Evolutionary conservation across 768 basidiomycete genomes (phyloP), one percentile per base, ranked within the genome.

Genomic region (Russula compacta): DNA sequence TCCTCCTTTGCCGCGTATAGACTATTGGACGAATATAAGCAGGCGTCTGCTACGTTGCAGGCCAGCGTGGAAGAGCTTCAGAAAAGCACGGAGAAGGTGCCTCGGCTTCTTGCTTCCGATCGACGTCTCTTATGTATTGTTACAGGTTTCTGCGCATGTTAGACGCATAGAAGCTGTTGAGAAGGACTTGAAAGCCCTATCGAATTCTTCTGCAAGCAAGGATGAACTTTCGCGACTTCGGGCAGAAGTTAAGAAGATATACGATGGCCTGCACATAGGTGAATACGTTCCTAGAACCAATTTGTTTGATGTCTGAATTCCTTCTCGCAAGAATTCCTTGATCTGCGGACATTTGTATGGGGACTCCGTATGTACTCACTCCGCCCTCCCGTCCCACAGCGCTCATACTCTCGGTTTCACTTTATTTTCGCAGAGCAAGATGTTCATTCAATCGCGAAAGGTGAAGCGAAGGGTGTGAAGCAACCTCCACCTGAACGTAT

Each of bases 21-120:
- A 71, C 78, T 97, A 19, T 74, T 95, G 50, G 92, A 95, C 64
- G 94, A 95, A 75, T 93, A 94, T 73, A 90, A 92, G 73, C 76
- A 80, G 46, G 92, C 93, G 35, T 92, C 92, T 4, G 85, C 87
- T n/a, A 82, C 89, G 33, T 74, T 97, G 53, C 88, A 94, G 73
- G 83, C 86, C 21, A 93, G 91, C 70, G 89, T 95, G 15, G 86
- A 91, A 66, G 90, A 94, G 67, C 75, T 97, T 58, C 87, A 92
- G 72, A 74, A 80, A 32, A 92, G 86, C 69, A 94, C 92, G 0
- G 83, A 86, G 67, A 87, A 92, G 81, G 92, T 85, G 59, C 14
- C 69, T 65, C 46, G 17, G 44, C 50, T 0, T 21, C 36, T 52
- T 42, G 4, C 40, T 42, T 43, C n/a, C 6, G 29, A 29, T 47